Evolutionary conservation across 768 basidiomycete genomes (phyloP).

Genomic region (Epithele typhae): DNA sequence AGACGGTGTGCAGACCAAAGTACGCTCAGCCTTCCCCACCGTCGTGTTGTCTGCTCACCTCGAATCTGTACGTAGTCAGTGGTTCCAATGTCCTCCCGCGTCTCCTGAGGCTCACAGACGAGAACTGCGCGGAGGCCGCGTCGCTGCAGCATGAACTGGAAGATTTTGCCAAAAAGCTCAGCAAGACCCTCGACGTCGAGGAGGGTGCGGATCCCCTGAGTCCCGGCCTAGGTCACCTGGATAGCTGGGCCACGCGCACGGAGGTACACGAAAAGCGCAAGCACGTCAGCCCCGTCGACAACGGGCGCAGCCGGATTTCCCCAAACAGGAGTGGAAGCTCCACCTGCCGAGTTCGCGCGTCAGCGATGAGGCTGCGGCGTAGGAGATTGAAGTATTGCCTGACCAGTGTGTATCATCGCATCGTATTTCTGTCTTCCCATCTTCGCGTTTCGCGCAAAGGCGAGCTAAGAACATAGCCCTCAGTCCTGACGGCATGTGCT

Average conservation of each 20-base stretch:
- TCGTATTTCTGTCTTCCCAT: too few species aligned
- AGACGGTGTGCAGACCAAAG: slow-evolving; percentile 66
- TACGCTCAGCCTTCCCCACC: slow-evolving; percentile 28
- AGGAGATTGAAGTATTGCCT: background rate
- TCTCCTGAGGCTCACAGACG: slow-evolving; percentile 61
- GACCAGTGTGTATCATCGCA: background rate
- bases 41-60: too few species aligned
- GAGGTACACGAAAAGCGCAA: slow-evolving; percentile 23
- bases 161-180: slow-evolving; percentile 54
- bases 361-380: background rate
- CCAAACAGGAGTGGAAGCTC: slow-evolving; percentile 21
- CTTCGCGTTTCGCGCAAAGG: too few species aligned
- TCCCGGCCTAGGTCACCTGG: slow-evolving; percentile 6
- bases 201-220: slow-evolving; percentile 21
- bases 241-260: slow-evolving; percentile 26
- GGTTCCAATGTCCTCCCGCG: slow-evolving; percentile 67
- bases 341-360: slow-evolving; percentile 9
- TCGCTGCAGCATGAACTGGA: slow-evolving; percentile 57
- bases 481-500: too few species aligned
- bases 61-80: slow-evolving; percentile 55
- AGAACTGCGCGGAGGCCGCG: slow-evolving; percentile 64
- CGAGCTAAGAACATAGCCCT: too few species aligned
- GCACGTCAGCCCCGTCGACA: slow-evolving; percentile 23
- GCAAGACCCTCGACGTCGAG: slow-evolving; percentile 32
- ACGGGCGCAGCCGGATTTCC: slow-evolving; percentile 25